phyloP scores from a whole-genome alignment of 768 basidiomycete species.

The Boletus vermiculosoides region DNA sequence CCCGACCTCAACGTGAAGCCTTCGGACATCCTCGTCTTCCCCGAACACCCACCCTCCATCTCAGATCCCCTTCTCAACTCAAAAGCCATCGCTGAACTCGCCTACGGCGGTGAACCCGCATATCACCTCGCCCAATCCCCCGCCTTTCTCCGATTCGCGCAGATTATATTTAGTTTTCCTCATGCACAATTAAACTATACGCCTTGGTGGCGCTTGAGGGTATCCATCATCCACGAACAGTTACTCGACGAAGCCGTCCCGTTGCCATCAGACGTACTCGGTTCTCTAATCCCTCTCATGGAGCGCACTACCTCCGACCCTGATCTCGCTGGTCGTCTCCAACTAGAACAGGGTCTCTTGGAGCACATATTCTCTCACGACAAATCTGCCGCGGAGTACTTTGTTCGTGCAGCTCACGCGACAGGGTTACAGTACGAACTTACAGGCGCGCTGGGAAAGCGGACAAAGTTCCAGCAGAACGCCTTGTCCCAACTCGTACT shows the following conservation, averaged over 20 bases:
- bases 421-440: constrained; percentile 86
- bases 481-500: constrained; percentile 89
- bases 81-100: constrained; percentile 71
- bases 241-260: constrained; percentile 78
- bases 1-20: constrained; percentile 69
- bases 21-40: constrained; percentile 39
- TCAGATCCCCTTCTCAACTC: constrained; percentile 56
- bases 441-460: constrained; percentile 88
- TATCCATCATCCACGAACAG: constrained; percentile 68
- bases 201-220: constrained; percentile 85
- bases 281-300: constrained; percentile 42
- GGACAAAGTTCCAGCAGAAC: constrained; percentile 89
- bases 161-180: constrained; percentile 59
- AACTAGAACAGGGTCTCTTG: constrained; percentile 77
- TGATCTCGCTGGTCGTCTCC: constrained; percentile 64
- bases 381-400: constrained; percentile 71
- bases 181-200: constrained; percentile 50
- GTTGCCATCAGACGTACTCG: constrained; percentile 42
- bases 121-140: constrained; percentile 83
- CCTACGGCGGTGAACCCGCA: constrained; percentile 88
- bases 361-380: constrained; percentile 76
- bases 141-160: constrained; percentile 71
- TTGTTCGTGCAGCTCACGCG: constrained; percentile 72
- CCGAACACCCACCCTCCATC: constrained; percentile 24
- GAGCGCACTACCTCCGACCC: constrained; percentile 46